Evolutionary conservation across 257 asterid genomes (phyloP).

Genomic region (Solanum piurae): DNA sequence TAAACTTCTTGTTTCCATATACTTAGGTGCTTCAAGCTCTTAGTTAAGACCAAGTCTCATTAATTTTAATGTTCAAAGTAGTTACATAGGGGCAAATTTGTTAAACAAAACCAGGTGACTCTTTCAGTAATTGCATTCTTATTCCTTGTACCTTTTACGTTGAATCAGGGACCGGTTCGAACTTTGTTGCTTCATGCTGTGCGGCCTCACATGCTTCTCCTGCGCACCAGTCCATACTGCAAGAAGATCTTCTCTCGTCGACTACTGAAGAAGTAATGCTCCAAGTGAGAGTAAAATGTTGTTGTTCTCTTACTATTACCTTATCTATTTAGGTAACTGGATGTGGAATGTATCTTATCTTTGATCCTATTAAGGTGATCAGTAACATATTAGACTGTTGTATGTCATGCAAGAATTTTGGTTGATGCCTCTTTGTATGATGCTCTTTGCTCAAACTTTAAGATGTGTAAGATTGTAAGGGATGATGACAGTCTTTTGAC

Average conservation of each 20-base stretch:
- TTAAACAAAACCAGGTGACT: not conserved
- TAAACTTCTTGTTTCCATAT: not conserved
- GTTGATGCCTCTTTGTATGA: not conserved
- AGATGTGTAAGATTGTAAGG: not conserved
- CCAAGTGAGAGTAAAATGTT: not conserved
- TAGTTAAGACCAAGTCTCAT: not conserved
- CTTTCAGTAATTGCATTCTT: not conserved
- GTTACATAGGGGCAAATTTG: not conserved
- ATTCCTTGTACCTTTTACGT: not conserved
- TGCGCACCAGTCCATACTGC: slow-evolving; percentile 31
- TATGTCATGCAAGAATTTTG: slow-evolving; percentile 2
- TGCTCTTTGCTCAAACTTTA: not conserved
- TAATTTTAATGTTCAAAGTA: not conserved
- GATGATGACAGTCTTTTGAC: not conserved
- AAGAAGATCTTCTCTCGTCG: slow-evolving; percentile 33
- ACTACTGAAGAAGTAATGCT: slow-evolving; percentile 25
- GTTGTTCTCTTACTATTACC: slow-evolving; percentile 1
- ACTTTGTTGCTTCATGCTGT: slow-evolving; percentile 14
- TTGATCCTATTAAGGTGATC: not conserved
- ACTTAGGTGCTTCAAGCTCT: not conserved
- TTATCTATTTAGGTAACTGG: not conserved
- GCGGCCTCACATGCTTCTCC: slow-evolving; percentile 15
- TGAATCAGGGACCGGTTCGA: slow-evolving; percentile 20
- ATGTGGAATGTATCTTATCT: not conserved
- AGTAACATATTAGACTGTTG: not conserved